Conservation (phyloP, 106 monocot genomes). For the Narthecium ossifragum region DNA sequence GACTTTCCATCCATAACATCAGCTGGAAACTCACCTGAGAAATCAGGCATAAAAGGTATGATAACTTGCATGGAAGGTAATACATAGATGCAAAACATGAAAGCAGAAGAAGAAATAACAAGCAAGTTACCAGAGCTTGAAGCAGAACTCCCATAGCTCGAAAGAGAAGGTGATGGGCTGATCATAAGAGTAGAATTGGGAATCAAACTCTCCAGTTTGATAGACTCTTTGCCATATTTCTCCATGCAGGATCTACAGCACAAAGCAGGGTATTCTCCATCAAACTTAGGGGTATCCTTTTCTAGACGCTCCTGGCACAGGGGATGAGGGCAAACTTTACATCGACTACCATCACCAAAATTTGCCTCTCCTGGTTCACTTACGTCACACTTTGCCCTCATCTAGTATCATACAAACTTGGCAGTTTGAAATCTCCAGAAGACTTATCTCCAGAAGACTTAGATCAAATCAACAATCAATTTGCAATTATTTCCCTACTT, state of each 20-base stretch:
- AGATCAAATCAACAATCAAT: background rate
- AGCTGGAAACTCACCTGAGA: constrained; percentile 11
- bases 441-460: too few species aligned
- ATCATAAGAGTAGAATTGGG: background rate
- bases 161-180: background rate
- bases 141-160: constrained; percentile 11
- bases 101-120: background rate
- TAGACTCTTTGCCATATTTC: constrained; percentile 1
- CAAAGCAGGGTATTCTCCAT: background rate
- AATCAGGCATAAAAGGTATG: background rate
- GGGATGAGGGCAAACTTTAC: constrained; percentile 1
- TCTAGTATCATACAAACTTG: background rate
- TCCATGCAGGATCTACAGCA: constrained; percentile 1
- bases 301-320: constrained; percentile 16
- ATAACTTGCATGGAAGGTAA: background rate
- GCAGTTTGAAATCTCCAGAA: background rate
- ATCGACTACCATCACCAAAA: background rate
- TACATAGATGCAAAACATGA: background rate
- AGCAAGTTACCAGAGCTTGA: constrained; percentile 19
- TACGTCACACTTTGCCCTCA: constrained; percentile 23
- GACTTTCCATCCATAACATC: too few species aligned
- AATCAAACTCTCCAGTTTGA: background rate
- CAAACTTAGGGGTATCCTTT: constrained; percentile 2
- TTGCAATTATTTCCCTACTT: background rate
- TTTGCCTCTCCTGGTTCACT: constrained; percentile 12